phyloP scores from a whole-genome alignment of 805 yeast species.

The fission yeast (Schizosaccharomyces pombe) region ASM294v3 CU329670.1:1616501-1617000 shows the following conservation, averaged over 20 bases:
- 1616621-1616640: conserved; percentile 32
- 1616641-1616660: conserved; percentile 41
- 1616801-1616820: conserved; percentile 5
- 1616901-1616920: neutral
- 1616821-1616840: conserved; percentile 26
- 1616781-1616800: neutral
- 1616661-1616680: conserved; percentile 31
- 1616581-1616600: conserved; percentile 65
- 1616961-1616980: conserved; percentile 38
- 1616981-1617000: conserved; percentile 32
- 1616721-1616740: conserved; percentile 40
- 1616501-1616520: conserved; percentile 42
- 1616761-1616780: conserved; percentile 15
- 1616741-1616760: conserved; percentile 34
- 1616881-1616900: neutral
- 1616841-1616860: conserved; percentile 13
- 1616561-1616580: conserved; percentile 54
- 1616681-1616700: conserved; percentile 39
- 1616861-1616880: neutral
- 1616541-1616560: conserved; percentile 53
- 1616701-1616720: conserved; percentile 34
- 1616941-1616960: conserved; percentile 14
- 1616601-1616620: conserved; percentile 56
- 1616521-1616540: conserved; percentile 58
- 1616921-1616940: neutral